Evolutionary conservation across 345 rosid genomes (phyloP).

Genomic region (Xanthoceras sorbifolium): DNA sequence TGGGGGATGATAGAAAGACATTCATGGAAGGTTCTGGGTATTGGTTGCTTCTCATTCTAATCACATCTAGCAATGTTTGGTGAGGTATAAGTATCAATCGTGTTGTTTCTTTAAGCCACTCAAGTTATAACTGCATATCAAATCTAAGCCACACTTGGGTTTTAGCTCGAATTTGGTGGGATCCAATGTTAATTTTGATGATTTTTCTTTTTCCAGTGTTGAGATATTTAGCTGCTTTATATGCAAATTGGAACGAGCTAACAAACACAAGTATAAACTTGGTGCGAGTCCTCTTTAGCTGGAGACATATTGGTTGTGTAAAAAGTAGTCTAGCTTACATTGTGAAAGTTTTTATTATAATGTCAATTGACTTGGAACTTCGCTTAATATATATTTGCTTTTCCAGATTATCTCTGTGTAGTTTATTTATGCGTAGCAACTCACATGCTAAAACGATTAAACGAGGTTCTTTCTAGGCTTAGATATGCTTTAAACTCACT

Average conservation of each 20-base stretch:
- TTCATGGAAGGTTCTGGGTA: background rate
- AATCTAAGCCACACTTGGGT: conserved; percentile 5
- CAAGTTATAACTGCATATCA: background rate
- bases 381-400: background rate
- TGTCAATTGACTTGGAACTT: conserved; percentile 11
- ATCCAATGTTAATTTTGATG: conserved; percentile 5
- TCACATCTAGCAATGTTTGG: background rate
- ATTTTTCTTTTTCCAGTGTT: background rate
- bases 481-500: background rate
- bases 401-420: background rate
- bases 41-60: background rate
- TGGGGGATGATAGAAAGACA: conserved; percentile 15
- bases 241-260: conserved; percentile 12
- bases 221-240: conserved; percentile 7
- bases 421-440: conserved; percentile 3
- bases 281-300: background rate
- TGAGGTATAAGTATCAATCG: background rate
- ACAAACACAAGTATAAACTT: background rate
- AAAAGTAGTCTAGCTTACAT: background rate
- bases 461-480: background rate
- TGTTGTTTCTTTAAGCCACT: background rate
- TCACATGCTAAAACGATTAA: background rate
- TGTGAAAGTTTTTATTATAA: background rate
- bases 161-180: conserved; percentile 15
- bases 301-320: background rate